A percentile compares a stretch with the other conserved stretches of the same genome.
Evolutionary conservation across 768 basidiomycete genomes (phyloP).

Genomic region (Lyophyllum atratum): DNA sequence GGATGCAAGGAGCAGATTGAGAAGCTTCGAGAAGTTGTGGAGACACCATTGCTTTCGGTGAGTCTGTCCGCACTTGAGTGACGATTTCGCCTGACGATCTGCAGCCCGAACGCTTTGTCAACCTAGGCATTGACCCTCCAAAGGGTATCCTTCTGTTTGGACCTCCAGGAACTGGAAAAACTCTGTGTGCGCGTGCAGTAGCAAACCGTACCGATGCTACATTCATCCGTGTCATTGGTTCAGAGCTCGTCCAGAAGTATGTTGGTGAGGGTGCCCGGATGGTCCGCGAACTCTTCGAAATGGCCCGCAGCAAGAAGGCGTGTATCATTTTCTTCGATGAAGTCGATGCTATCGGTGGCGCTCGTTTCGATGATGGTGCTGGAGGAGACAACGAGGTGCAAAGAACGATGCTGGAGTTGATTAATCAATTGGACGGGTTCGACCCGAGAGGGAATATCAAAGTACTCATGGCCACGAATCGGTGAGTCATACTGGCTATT

Average conservation of each 20-base stretch:
- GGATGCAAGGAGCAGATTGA: slow-evolving; percentile 99
- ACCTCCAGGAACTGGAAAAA: slow-evolving; percentile 98
- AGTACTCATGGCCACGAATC: slow-evolving; percentile 98
- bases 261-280: slow-evolving; percentile 98
- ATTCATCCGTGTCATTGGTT: slow-evolving; percentile 98
- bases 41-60: slow-evolving; percentile 92
- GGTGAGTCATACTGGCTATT: slow-evolving; percentile 47
- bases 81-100: neutral
- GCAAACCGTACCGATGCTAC: slow-evolving; percentile 99
- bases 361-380: slow-evolving; percentile 96
- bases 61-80: slow-evolving; percentile 28
- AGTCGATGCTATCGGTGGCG: slow-evolving; percentile 97
- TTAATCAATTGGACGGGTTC: slow-evolving; percentile 98
- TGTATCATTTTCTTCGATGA: slow-evolving; percentile 99
- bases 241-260: slow-evolving; percentile 99
- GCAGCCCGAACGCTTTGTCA: slow-evolving; percentile 98
- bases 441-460: slow-evolving; percentile 99
- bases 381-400: slow-evolving; percentile 99
- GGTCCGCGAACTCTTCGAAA: slow-evolving; percentile 98
- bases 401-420: slow-evolving; percentile 97
- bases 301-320: slow-evolving; percentile 98
- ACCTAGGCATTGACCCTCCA: slow-evolving; percentile 97
- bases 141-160: slow-evolving; percentile 97
- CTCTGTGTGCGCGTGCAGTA: slow-evolving; percentile 95
- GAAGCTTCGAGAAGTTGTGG: slow-evolving; percentile 97